Base-by-base conservation (phyloP, 2,329 filamentous ascomycete species). In the Aureobasidium musti region DNA sequence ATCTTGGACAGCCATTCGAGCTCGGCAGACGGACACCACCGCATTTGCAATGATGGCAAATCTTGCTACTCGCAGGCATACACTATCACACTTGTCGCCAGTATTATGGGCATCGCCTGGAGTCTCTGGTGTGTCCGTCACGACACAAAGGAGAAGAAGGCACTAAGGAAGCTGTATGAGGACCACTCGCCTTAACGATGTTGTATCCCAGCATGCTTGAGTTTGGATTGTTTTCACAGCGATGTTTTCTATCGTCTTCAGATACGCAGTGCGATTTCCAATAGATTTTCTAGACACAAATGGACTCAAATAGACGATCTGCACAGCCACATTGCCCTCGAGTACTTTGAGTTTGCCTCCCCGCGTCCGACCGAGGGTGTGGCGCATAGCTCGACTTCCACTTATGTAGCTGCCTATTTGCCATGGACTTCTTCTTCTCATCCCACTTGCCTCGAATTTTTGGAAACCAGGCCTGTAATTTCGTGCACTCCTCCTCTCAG, bases 1-100 rank as follows among this genome's bases (percentile, higher is more conserved):
- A 87, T 97, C 0, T 96, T 92, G 72, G 95, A 99, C 75, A 80
- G 81, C 10, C 92, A 97, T 77, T 84, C 86, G 49, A 92, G 91
- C 23, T 69, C 71, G 19, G 73, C 70, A 17, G 63, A 60, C 26
- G 70, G 69, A 19, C 71, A 71, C 8, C 87, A 92, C 70, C 83
- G 89, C 35, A 84, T 87, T 23, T 98, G 95, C 75, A 82, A 84
- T 23, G 87, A 94, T 30, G 95, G 95, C 0, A 77, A 94, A 13
- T 81, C 84, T 23, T 98, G 94, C 77, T 98, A 97, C 78, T 84
- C 85, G 35, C 81, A 86, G 2, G 93, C 94, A 1, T 98, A 97
- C 75, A 85, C 86, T 71, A 84, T 92, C 61, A 97, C 94, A 0
- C 82, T 96, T 17, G 81, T 82, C 23, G 88, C 91, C 0, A 93